Evolutionary conservation across 177 flowering plant species (phyloP).

Genomic region (Vitis hybrid): DNA sequence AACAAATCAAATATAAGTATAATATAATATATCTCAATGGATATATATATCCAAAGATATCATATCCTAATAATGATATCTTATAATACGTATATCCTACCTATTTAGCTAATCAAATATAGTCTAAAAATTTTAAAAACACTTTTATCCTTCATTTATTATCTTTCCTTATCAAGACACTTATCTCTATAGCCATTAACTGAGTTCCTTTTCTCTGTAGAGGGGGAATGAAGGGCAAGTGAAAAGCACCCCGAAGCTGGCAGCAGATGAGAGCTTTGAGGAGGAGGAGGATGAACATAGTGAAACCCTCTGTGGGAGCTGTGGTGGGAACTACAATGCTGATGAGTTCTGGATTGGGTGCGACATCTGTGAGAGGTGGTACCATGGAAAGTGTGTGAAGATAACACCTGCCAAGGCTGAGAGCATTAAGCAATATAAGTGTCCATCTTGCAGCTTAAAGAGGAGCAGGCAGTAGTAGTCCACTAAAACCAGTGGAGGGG

Average conservation of each 20-base stretch:
- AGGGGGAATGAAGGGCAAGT: slow-evolving; percentile 76
- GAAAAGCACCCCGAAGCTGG: slow-evolving; percentile 59
- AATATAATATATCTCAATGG: no score
- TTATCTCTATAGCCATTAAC: not conserved
- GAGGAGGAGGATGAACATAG: slow-evolving; percentile 91
- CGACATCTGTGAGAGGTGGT: slow-evolving; percentile 89
- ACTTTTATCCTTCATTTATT: not conserved
- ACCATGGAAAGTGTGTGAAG: slow-evolving; percentile 91
- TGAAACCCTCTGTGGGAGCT: slow-evolving; percentile 88
- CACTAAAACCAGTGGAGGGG: not conserved
- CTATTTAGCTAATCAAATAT: no score
- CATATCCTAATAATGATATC: no score
- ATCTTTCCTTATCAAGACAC: no score
- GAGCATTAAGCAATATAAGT: slow-evolving; percentile 88
- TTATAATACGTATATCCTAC: no score
- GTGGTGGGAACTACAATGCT: slow-evolving; percentile 78
- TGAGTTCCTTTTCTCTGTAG: slow-evolving; percentile 31
- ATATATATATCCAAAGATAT: no score
- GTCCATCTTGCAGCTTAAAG: slow-evolving; percentile 88
- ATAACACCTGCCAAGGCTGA: slow-evolving; percentile 95
- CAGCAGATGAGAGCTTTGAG: slow-evolving; percentile 67
- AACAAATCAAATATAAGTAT: no score
- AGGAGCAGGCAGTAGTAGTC: slow-evolving; percentile 52
- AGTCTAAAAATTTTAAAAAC: no score
- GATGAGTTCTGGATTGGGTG: slow-evolving; percentile 95